Evolutionary conservation across 1,139 yeast genomes (phyloP).

Genomic region (Suhomyces terraborum): DNA sequence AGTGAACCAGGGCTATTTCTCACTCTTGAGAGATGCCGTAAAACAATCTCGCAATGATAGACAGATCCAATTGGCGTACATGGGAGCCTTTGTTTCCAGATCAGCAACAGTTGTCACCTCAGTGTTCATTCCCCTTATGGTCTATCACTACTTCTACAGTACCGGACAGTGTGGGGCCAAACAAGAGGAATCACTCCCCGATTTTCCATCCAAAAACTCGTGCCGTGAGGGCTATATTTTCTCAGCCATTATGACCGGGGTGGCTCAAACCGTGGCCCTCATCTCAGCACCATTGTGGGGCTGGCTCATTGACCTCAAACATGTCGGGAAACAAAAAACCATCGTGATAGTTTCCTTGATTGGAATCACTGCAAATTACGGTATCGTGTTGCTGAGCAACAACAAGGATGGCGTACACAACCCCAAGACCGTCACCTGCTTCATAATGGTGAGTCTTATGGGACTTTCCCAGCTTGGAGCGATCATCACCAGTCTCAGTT

Average conservation of each 20-base stretch:
- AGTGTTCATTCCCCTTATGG: slow-evolving; percentile 64
- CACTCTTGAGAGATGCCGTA: slow-evolving; percentile 8
- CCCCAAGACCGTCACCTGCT: slow-evolving; percentile 38
- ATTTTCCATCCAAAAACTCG: slow-evolving; percentile 34
- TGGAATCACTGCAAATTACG: slow-evolving; percentile 40
- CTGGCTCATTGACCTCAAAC: slow-evolving; percentile 45
- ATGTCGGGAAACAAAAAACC: slow-evolving; percentile 39
- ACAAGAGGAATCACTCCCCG: slow-evolving; percentile 14
- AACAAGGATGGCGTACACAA: slow-evolving; percentile 26
- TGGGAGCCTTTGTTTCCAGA: slow-evolving; percentile 66
- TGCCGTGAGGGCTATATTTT: slow-evolving; percentile 67
- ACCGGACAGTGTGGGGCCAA: slow-evolving; percentile 48
- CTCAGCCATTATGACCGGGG: slow-evolving; percentile 70
- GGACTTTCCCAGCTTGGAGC: slow-evolving; percentile 58
- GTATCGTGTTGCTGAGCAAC: slow-evolving; percentile 28
- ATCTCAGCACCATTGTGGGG: slow-evolving; percentile 69
- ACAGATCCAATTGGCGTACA: slow-evolving; percentile 52
- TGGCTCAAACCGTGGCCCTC: slow-evolving; percentile 59
- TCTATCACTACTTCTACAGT: slow-evolving; percentile 55
- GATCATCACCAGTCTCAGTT: slow-evolving; percentile 52
- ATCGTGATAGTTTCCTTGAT: slow-evolving; percentile 29
- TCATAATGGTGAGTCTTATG: slow-evolving; percentile 35
- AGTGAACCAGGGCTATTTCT: slow-evolving; percentile 10
- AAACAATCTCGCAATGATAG: slow-evolving; percentile 24
- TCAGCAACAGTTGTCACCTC: slow-evolving; percentile 63